Base-by-base conservation (phyloP, 1,284 basidiomycete genomes). In the Chalciporus sp. region DNA sequence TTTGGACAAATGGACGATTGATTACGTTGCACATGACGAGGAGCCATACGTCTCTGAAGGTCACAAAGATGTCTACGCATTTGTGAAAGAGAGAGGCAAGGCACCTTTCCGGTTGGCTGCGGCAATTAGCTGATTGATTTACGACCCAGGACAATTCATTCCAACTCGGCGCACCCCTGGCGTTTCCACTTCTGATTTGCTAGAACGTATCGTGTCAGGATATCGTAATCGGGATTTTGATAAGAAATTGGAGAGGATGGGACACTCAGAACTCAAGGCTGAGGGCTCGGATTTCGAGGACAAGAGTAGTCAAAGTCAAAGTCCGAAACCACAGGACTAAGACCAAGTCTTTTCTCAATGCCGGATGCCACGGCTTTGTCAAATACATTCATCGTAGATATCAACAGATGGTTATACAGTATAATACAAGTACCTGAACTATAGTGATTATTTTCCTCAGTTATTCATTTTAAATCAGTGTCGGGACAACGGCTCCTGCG, bases 21-120 rank as follows among this genome's bases (percentile, higher is more conserved):
- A 99, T 71, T 99, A 98, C 67, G 91, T 99, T 46, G 95, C 96
- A 1, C 96, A 98, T 66, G 95, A 98, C 65, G 94, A 96, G 67
- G 84, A 84, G 52, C 91, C 93, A 0, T 97, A 97, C 64, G 82
- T 81, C 7, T 75, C 84, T 46, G 83, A 79, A 31, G 89, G 86
- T 1, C 80, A 85, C 55, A 86, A 90, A 31, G 96, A 99, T 68
- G 91, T 97, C 0, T 99, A 98, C 67, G 77, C 78, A 1, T 91
- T 86, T 64, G 84, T 85, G 49, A 98, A 98, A 74, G 76, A 76
- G 42, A 82, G 85, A 71, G 95, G 94, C 87, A 59, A 41, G 76
- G 62, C 29, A 35, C 28, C 11, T 3, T 26, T 29, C 44, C 26
- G 3, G 12, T 11, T 23, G 11, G 39, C 1, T 0, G n/a, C n/a